These are phyloP conservation scores for Pythium guiyangense DNA, from an alignment of 352 stramenopile genomes.

Conservation along the genomic window DNA sequence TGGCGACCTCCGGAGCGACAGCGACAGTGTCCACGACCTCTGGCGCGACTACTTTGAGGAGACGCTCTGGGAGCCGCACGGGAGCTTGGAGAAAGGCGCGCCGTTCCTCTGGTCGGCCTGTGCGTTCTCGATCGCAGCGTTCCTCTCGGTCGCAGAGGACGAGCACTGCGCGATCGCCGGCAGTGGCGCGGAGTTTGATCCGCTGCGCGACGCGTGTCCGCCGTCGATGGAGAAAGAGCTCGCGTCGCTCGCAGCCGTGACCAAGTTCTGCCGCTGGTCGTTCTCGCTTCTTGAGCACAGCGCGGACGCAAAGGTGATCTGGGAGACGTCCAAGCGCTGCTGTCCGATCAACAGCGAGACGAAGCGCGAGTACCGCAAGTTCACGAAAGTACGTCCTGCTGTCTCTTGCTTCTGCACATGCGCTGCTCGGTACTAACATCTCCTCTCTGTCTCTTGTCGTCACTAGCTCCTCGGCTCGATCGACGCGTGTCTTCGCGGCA, in stretches of 20 bases:
- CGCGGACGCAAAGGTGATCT: slow-evolving; percentile 84
- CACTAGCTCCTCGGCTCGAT: slow-evolving; percentile 73
- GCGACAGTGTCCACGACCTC: slow-evolving; percentile 59
- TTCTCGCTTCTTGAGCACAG: slow-evolving; percentile 84
- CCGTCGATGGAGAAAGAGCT: slow-evolving; percentile 80
- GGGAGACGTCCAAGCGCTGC: slow-evolving; percentile 82
- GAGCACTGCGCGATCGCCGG: slow-evolving; percentile 27
- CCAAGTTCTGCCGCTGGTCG: slow-evolving; percentile 86
- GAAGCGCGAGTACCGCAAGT: slow-evolving; percentile 85
- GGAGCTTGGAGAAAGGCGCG: slow-evolving; percentile 80
- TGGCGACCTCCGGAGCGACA: slow-evolving; percentile 45
- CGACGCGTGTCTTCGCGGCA: slow-evolving; percentile 76
- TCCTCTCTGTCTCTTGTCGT: background rate
- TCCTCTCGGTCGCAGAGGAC: slow-evolving; percentile 63
- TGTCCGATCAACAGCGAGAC: slow-evolving; percentile 82
- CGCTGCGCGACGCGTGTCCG: slow-evolving; percentile 50
- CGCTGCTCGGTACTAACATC: background rate
- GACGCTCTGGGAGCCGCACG: slow-evolving; percentile 82
- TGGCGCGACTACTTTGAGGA: slow-evolving; percentile 88
- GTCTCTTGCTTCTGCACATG: background rate
- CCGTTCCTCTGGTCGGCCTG: slow-evolving; percentile 84
- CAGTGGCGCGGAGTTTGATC: slow-evolving; percentile 33
- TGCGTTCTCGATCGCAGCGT: slow-evolving; percentile 76
- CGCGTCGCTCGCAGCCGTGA: slow-evolving; percentile 62
- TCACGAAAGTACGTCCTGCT: slow-evolving; percentile 57